These are phyloP conservation scores for Vachellia collinsii DNA, from an alignment of 306 rosid genomes.

Conservation along the genomic window DNA sequence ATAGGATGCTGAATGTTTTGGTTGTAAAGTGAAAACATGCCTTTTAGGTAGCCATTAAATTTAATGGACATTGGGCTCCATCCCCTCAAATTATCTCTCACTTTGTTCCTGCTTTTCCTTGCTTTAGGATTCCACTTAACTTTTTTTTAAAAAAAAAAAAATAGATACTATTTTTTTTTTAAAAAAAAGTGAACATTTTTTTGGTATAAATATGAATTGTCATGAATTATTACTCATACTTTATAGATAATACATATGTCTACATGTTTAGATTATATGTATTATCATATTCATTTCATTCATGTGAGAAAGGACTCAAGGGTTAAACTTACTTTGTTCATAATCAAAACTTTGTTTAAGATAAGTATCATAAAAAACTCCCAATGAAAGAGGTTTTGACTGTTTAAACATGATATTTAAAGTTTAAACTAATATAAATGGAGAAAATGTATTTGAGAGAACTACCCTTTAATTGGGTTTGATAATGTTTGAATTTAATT, in stretches of 20 bases:
- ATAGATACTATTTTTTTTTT: too few relatives aligned
- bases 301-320: too few relatives aligned
- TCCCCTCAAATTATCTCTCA: background rate
- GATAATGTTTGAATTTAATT: too few relatives aligned
- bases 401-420: too few relatives aligned
- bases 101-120: background rate
- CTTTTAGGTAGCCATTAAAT: background rate
- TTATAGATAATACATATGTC: background rate
- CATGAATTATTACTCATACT: background rate
- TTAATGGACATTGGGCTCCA: background rate
- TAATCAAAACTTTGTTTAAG: too few relatives aligned
- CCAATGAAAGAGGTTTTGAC: too few relatives aligned
- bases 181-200: background rate
- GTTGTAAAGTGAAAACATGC: background rate
- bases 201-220: background rate
- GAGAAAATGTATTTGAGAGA: too few relatives aligned
- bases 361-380: too few relatives aligned
- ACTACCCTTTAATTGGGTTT: too few relatives aligned
- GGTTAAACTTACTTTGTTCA: too few relatives aligned
- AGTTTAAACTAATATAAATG: too few relatives aligned
- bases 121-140: background rate
- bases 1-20: background rate
- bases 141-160: background rate
- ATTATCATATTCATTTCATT: too few relatives aligned
- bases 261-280: background rate